Evolutionary conservation across 2,329 filamentous ascomycete species (phyloP).

Genomic region (Aspergillus chevalieri): DNA sequence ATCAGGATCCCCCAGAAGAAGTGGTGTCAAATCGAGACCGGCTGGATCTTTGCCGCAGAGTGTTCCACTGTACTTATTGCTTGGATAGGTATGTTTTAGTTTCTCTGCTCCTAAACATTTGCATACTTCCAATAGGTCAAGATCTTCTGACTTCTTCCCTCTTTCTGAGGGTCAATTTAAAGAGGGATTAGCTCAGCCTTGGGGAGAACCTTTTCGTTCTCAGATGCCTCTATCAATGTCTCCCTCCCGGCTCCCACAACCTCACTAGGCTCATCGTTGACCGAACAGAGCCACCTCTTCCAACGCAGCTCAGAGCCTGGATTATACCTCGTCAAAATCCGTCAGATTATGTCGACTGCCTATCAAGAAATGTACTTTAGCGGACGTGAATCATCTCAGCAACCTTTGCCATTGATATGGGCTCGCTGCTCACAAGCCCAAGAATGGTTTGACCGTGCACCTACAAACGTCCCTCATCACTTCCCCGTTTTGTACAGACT

Average conservation of each 20-base stretch:
- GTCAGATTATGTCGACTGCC: conserved; percentile 79
- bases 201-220: conserved; percentile 84
- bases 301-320: conserved; percentile 61
- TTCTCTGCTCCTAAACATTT: background rate
- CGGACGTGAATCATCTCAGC: conserved; percentile 60
- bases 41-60: conserved; percentile 70
- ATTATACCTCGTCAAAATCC: conserved; percentile 71
- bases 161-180: background rate
- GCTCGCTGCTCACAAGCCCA: conserved; percentile 53
- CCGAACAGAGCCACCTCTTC: conserved; percentile 40
- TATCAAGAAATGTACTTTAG: conserved; percentile 85
- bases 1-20: conserved; percentile 78
- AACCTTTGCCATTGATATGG: conserved; percentile 51
- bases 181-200: conserved; percentile 85
- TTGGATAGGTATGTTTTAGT: conserved; percentile 63
- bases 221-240: conserved; percentile 79
- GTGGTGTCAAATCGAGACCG: conserved; percentile 61
- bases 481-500: conserved; percentile 76
- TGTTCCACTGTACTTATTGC: conserved; percentile 87
- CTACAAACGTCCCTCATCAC: conserved; percentile 56
- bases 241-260: conserved; percentile 56
- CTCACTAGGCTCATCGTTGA: conserved; percentile 44
- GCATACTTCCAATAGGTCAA: background rate
- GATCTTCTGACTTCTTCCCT: conserved; percentile 9
- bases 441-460: conserved; percentile 73